Evolutionary conservation across 345 rosid genomes (phyloP).

Genomic region (Dipteronia sinensis): DNA sequence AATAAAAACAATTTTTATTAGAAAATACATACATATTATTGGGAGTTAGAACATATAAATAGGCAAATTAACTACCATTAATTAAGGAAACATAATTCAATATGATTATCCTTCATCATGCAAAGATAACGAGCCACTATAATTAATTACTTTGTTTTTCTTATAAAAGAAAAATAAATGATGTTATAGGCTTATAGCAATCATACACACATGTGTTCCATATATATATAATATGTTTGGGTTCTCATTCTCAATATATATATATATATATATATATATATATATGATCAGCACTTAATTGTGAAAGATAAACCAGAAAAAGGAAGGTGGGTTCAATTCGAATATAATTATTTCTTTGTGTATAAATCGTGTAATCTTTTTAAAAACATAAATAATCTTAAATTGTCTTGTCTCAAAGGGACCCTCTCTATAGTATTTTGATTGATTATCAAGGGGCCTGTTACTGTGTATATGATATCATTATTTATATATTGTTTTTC

Average conservation of each 20-base stretch:
- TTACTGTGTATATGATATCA: constrained; percentile 23
- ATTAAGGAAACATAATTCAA: background rate
- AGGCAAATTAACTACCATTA: background rate
- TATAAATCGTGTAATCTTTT: background rate
- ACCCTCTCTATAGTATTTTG: background rate
- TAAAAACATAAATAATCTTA: constrained; percentile 24
- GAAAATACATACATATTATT: background rate
- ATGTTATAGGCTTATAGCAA: background rate
- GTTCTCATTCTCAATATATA: too few relatives aligned
- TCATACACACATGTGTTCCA: background rate
- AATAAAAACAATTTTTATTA: too few relatives aligned
- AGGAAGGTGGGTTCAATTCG: constrained; percentile 3
- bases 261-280: too few relatives aligned
- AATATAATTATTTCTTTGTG: background rate
- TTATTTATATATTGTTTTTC: constrained; percentile 18
- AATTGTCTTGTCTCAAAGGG: constrained; percentile 22
- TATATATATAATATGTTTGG: too few relatives aligned
- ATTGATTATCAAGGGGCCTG: background rate
- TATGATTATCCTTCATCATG: background rate
- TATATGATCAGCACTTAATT: background rate
- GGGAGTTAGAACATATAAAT: background rate
- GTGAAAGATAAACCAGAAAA: background rate
- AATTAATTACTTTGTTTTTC: too few relatives aligned
- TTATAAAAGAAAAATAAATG: background rate
- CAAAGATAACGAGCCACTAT: background rate